Evolutionary conservation across 2,329 filamentous ascomycete genomes (phyloP).

Genomic region (Stagonosporopsis cucurbitacearum): DNA sequence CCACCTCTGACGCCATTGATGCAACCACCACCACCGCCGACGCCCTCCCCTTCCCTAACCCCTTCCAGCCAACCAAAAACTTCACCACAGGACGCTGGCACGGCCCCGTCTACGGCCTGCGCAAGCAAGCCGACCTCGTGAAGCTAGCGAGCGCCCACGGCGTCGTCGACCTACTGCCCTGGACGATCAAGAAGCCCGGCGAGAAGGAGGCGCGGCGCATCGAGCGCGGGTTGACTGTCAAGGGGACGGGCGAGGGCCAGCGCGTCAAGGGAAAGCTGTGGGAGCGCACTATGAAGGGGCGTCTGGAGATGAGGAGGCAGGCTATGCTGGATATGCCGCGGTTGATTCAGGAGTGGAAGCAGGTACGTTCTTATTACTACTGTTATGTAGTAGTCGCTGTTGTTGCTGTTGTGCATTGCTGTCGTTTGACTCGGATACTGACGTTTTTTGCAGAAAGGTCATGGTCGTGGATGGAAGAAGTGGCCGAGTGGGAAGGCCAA

Average conservation of each 20-base stretch:
- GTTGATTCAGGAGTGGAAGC: constrained; percentile 91
- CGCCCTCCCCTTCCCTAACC: constrained; percentile 69
- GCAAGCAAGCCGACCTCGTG: constrained; percentile 88
- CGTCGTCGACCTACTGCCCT: constrained; percentile 80
- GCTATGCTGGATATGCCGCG: constrained; percentile 96
- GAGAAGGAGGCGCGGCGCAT: constrained; percentile 73
- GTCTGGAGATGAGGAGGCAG: constrained; percentile 85
- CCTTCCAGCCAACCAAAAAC: constrained; percentile 82
- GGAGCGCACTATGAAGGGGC: constrained; percentile 83
- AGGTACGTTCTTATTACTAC: constrained; percentile 62
- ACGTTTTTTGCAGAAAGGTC: constrained; percentile 62
- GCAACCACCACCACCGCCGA: constrained; percentile 17
- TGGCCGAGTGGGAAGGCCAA: constrained; percentile 62
- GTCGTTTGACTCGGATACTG: too few relatives aligned
- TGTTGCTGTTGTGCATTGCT: too few relatives aligned
- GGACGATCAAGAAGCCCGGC: constrained; percentile 76
- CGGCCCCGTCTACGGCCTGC: constrained; percentile 79
- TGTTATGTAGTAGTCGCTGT: too few relatives aligned
- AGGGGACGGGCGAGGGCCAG: constrained; percentile 91
- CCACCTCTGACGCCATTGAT: too few relatives aligned
- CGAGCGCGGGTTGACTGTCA: constrained; percentile 81
- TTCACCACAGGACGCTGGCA: constrained; percentile 82
- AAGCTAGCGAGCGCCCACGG: constrained; percentile 81
- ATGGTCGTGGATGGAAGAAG: constrained; percentile 77
- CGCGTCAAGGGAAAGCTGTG: constrained; percentile 93